Evolutionary conservation across 768 basidiomycete genomes (phyloP).

Genomic region (Leccinum variicolor): DNA sequence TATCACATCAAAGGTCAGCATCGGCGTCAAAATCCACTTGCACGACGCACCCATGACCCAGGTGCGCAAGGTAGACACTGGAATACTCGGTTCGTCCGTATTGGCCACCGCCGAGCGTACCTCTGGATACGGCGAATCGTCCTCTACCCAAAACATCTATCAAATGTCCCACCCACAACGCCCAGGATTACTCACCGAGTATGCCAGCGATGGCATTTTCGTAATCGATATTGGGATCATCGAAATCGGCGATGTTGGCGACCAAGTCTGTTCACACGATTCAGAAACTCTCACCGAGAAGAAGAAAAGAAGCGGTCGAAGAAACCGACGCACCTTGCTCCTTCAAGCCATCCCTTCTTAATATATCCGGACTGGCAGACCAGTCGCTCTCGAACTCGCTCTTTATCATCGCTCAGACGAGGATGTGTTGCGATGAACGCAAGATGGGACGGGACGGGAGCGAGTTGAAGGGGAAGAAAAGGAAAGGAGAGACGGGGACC

Average conservation of each 20-base stretch:
- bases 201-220: constrained; percentile 12
- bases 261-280: neutral
- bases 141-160: constrained; percentile 32
- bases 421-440: no score
- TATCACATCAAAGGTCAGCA: neutral
- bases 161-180: no score
- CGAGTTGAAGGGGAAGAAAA: no score
- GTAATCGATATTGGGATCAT: constrained; percentile 37
- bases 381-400: neutral
- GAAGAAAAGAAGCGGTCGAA: neutral
- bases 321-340: neutral
- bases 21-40: no score
- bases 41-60: constrained; percentile 48
- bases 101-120: constrained; percentile 75
- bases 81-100: constrained; percentile 66
- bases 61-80: constrained; percentile 53
- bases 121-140: constrained; percentile 85
- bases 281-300: neutral
- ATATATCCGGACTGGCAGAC: constrained; percentile 1
- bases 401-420: constrained; percentile 13
- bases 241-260: constrained; percentile 21
- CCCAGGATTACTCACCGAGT: constrained; percentile 15
- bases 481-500: neutral
- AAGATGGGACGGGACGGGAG: no score
- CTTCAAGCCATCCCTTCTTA: constrained; percentile 13